phyloP scores from a whole-genome alignment of 352 stramenopile genomes.

The Aphanomyces astaci region DNA sequence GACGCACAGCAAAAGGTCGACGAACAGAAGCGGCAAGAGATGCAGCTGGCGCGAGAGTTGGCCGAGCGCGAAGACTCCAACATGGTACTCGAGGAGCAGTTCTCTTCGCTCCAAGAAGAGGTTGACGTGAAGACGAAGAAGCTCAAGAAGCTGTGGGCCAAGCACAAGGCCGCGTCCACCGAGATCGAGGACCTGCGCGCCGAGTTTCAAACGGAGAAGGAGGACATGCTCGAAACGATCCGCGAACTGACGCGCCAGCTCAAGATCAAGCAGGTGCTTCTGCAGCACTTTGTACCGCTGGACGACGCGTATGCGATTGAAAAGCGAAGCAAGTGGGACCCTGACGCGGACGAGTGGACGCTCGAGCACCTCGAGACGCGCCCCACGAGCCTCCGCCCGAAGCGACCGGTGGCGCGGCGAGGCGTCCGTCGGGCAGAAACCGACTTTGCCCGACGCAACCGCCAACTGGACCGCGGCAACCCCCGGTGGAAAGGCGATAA shows the following conservation, averaged over 20 bases:
- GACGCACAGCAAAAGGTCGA: constrained; percentile 89
- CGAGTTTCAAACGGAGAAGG: constrained; percentile 92
- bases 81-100: constrained; percentile 88
- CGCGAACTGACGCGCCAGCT: constrained; percentile 92
- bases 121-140: constrained; percentile 94
- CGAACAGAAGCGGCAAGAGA: constrained; percentile 80
- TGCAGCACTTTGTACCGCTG: constrained; percentile 88
- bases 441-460: constrained; percentile 79
- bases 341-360: constrained; percentile 85
- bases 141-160: constrained; percentile 91
- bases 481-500: constrained; percentile 85
- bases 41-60: constrained; percentile 84
- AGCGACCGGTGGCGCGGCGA: constrained; percentile 52
- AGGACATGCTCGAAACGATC: constrained; percentile 93
- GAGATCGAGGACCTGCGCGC: no score
- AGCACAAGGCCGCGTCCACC: constrained; percentile 82
- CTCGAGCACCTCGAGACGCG: constrained; percentile 64
- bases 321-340: constrained; percentile 79
- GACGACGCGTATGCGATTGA: constrained; percentile 66
- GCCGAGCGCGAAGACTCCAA: constrained; percentile 92
- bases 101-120: constrained; percentile 87
- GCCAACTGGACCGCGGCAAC: constrained; percentile 82
- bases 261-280: constrained; percentile 93
- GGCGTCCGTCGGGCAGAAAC: constrained; percentile 83
- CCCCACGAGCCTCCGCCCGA: constrained; percentile 43